A percentile compares a stretch with the other conserved stretches of the same genome.
phyloP scores from a whole-genome alignment of 2,329 filamentous ascomycete species.

The Ophiocordyceps camponoti-saundersi region DNA sequence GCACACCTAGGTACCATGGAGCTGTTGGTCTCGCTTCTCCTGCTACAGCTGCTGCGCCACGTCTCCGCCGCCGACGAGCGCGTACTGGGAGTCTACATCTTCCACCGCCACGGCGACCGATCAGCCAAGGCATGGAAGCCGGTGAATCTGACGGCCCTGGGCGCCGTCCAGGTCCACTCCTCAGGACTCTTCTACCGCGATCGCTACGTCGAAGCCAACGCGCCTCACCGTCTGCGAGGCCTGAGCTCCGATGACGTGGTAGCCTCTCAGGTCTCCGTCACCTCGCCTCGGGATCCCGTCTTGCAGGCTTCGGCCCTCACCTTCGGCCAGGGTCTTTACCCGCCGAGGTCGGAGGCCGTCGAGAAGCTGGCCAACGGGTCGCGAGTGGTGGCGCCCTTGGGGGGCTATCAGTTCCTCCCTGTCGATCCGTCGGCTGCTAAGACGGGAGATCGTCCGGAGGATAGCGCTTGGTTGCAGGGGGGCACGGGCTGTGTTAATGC shows the following conservation, averaged over 20 bases:
- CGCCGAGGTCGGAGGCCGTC: constrained; percentile 44
- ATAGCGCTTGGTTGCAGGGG: constrained; percentile 41
- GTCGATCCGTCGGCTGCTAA: constrained; percentile 43
- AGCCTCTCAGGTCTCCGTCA: constrained; percentile 52
- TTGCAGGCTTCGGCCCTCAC: constrained; percentile 64
- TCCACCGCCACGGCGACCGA: constrained; percentile 79
- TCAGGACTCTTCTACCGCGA: constrained; percentile 61
- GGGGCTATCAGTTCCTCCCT: constrained; percentile 73
- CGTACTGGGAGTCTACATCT: constrained; percentile 69
- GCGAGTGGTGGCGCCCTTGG: constrained; percentile 47
- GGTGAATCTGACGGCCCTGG: constrained; percentile 60
- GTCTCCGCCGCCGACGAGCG: constrained; percentile 39
- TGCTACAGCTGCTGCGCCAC: constrained; percentile 19
- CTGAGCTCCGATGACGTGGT: constrained; percentile 51
- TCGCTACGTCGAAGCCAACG: constrained; percentile 49
- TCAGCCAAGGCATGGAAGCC: constrained; percentile 60
- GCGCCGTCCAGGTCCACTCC: constrained; percentile 56
- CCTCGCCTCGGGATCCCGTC: constrained; percentile 57
- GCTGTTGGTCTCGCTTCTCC: constrained; percentile 17
- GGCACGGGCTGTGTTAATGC: constrained; percentile 37
- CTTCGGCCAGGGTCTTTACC: constrained; percentile 78
- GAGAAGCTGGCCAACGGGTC: constrained; percentile 58
- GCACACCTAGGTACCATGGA: constrained; percentile 16
- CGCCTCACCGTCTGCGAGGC: constrained; percentile 34
- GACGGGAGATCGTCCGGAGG: constrained; percentile 36